Conservation (phyloP, 1,284 basidiomycete genomes). For the Entoloma clypeatum region DNA sequence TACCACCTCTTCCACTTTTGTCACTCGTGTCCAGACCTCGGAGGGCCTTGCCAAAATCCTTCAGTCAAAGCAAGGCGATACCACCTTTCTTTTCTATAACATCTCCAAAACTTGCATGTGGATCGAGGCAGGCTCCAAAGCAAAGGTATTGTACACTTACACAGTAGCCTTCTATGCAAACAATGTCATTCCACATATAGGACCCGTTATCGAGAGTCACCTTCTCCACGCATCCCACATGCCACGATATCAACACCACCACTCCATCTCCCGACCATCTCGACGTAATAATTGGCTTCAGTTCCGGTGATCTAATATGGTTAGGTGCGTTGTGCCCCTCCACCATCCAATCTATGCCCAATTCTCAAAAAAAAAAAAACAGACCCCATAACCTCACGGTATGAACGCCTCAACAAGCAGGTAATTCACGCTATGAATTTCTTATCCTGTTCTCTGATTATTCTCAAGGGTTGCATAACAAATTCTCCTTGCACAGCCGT, state of each 20-base stretch:
- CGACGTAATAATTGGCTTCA: slow-evolving; percentile 92
- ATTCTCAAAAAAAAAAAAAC: slow-evolving; percentile 10
- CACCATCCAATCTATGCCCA: neutral
- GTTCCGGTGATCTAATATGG: slow-evolving; percentile 91
- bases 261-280: slow-evolving; percentile 78
- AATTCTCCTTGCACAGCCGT: slow-evolving; percentile 79
- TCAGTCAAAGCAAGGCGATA: slow-evolving; percentile 77
- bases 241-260: slow-evolving; percentile 81
- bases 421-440: slow-evolving; percentile 33
- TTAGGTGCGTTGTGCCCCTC: slow-evolving; percentile 52
- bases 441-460: slow-evolving; percentile 13
- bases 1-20: slow-evolving; percentile 86
- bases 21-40: slow-evolving; percentile 76
- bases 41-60: slow-evolving; percentile 76
- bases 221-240: slow-evolving; percentile 85
- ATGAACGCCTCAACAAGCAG: slow-evolving; percentile 89
- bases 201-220: slow-evolving; percentile 84
- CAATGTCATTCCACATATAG: too few species aligned
- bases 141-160: too few species aligned
- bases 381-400: slow-evolving; percentile 84
- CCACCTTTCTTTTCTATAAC: slow-evolving; percentile 83
- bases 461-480: slow-evolving; percentile 70
- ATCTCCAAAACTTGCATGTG: slow-evolving; percentile 75
- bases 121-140: slow-evolving; percentile 75
- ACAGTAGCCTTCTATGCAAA: too few species aligned